These are phyloP conservation scores for Lichenothelia convexa DNA, from an alignment of 495 filamentous ascomycete genomes.

Conservation along the genomic window DNA sequence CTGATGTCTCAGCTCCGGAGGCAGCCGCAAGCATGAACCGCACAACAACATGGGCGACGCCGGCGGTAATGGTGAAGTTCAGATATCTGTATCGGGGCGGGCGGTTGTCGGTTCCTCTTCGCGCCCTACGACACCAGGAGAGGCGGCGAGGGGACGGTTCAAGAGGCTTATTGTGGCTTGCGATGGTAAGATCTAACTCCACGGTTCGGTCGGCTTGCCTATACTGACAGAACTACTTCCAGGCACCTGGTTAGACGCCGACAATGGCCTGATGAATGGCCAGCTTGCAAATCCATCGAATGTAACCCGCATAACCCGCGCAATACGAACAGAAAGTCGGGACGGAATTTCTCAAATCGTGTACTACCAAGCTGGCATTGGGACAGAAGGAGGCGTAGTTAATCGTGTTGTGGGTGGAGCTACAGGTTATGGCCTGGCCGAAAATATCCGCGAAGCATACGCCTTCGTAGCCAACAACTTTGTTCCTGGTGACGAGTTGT, in stretches of 20 bases:
- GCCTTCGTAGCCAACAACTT: constrained; percentile 51
- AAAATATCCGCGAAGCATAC: constrained; percentile 50
- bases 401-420: constrained; percentile 16
- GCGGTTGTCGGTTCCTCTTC: no score
- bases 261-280: constrained; percentile 17
- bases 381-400: constrained; percentile 13
- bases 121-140: no score
- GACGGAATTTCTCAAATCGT: constrained; percentile 24
- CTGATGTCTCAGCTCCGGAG: no score
- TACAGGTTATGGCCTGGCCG: constrained; percentile 18
- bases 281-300: constrained; percentile 19
- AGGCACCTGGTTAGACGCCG: constrained; percentile 12
- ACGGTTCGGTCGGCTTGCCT: background rate
- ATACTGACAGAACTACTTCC: constrained; percentile 1
- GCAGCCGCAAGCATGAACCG: no score
- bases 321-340: constrained; percentile 18
- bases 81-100: no score
- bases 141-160: no score
- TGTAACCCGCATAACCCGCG: constrained; percentile 23
- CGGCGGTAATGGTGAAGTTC: no score
- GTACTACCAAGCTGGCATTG: constrained; percentile 23
- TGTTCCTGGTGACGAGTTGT: constrained; percentile 46
- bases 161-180: constrained; percentile 17
- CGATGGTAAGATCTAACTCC: constrained; percentile 15
- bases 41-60: no score